Evolutionary conservation across 306 rosid species (phyloP), one percentile per base, ranked within the genome.

Genomic region (Casuarina glauca): DNA sequence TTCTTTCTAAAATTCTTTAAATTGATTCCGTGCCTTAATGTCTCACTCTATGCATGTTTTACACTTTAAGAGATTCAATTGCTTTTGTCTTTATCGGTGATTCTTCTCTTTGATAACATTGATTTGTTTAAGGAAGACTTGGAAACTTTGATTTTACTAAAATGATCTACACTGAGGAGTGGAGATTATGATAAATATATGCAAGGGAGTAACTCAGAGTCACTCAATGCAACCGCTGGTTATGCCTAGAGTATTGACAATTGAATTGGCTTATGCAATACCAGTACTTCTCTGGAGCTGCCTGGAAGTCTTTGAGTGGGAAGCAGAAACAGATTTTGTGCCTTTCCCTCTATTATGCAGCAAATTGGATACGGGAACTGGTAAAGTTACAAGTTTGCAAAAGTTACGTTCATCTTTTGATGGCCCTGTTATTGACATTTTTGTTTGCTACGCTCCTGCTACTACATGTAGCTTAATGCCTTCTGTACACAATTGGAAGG

Each of bases 281-380:
- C 69, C 81, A 80, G 87, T 84, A 84, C 77, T 76, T 84, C 63
- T 61, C 58, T 44, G 84, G 81, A 76, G 62, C 84, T 9, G 84
- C 77, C 49, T 84, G 87, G 87, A 68, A 76, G 76, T 68, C 84
- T 72, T 80, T 84, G 26, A 68, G 76, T 0, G 73, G 75, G 67
- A 76, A 80, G 80, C 87, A 80, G 74, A 80, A 80, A 45, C 87
- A 84, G n/a, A 74, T 76, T 72, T 15, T 80, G 19, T 80, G 84
- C 63, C 77, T 75, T 35, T 80, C 82, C 45, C 66, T 84, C 57
- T 84, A 73, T 46, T 84, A 84, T 67, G 87, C 84, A n/a, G 72
- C 79, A 74, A 84, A 84, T 75, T 84, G 87, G 87, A 84, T 84
- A 54, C 69, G 84, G 50, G 87, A 84, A 60, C 79, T 84, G 54